A percentile compares a stretch with the other conserved stretches of the same genome.
Conservation (phyloP, 306 rosid species). For the Fragaria vesca region DNA sequence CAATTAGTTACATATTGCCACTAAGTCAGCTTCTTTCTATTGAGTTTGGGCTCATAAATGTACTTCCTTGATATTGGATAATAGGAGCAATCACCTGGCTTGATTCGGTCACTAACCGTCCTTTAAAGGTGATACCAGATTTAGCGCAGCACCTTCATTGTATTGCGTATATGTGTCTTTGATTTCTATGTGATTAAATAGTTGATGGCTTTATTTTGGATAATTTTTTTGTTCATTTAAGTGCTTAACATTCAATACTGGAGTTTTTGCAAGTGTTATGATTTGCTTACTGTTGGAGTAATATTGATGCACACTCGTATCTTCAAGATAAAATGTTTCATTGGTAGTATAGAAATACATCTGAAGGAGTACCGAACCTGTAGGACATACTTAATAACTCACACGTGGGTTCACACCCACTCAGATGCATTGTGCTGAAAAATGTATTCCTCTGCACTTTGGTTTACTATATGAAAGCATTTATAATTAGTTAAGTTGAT, state of each 20-base stretch:
- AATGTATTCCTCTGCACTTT: neutral
- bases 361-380: neutral
- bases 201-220: neutral
- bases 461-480: neutral
- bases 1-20: slow-evolving; percentile 5
- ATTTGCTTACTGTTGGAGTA: neutral
- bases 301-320: neutral
- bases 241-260: neutral
- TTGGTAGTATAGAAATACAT: neutral
- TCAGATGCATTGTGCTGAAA: neutral
- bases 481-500: neutral
- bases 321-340: neutral
- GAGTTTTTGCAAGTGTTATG: neutral
- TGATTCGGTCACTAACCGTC: slow-evolving; percentile 82
- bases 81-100: slow-evolving; percentile 91
- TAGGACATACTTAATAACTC: neutral
- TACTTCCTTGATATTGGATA: slow-evolving; percentile 28
- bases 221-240: neutral
- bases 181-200: slow-evolving; percentile 9
- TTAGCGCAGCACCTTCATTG: slow-evolving; percentile 6
- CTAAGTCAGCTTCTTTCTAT: slow-evolving; percentile 23
- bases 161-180: neutral
- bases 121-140: slow-evolving; percentile 67
- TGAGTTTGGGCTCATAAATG: slow-evolving; percentile 18
- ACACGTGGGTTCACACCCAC: neutral